A percentile compares a stretch with the other conserved stretches of the same genome.
phyloP scores from a whole-genome alignment of 2,329 filamentous ascomycete species.

The Cryoendolithus antarcticus region DNA sequence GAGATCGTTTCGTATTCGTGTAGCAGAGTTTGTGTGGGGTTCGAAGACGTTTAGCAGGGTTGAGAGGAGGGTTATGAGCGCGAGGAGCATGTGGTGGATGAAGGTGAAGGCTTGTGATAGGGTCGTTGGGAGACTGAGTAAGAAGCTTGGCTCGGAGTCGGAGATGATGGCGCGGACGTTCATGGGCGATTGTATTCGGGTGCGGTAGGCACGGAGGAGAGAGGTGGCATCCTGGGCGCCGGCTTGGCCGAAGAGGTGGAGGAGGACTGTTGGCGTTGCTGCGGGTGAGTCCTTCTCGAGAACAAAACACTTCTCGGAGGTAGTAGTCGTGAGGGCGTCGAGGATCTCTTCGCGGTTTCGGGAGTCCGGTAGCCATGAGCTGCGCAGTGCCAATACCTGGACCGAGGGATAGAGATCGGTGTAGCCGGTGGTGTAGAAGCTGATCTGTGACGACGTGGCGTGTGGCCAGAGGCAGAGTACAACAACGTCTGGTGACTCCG shows the following conservation, averaged over 20 bases:
- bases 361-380: conserved; percentile 3
- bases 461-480: conserved; percentile 18
- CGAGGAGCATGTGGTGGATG: conserved; percentile 7
- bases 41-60: conserved; percentile 4
- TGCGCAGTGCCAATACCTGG: conserved; percentile 12
- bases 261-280: conserved; percentile 6
- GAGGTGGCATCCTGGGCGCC: conserved; percentile 14
- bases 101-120: conserved; percentile 8
- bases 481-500: conserved; percentile 12
- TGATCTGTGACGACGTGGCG: conserved; percentile 14
- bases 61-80: conserved; percentile 8
- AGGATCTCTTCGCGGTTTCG: background rate
- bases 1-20: conserved; percentile 10
- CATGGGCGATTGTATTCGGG: conserved; percentile 9
- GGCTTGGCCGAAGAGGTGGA: conserved; percentile 17
- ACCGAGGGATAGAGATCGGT: conserved; percentile 15
- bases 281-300: background rate
- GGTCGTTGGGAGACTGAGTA: conserved; percentile 1
- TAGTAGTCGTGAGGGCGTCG: conserved; percentile 2
- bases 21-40: conserved; percentile 6
- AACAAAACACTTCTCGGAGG: conserved; percentile 4
- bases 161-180: conserved; percentile 14
- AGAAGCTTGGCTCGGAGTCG: conserved; percentile 12
- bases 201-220: conserved; percentile 15
- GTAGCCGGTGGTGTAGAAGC: conserved; percentile 17